Percentiles rank a stretch among this genome's conserved stretches.
phyloP scores from a whole-genome alignment of 129 eudicot species.

The Lactuca sativa region DNA sequence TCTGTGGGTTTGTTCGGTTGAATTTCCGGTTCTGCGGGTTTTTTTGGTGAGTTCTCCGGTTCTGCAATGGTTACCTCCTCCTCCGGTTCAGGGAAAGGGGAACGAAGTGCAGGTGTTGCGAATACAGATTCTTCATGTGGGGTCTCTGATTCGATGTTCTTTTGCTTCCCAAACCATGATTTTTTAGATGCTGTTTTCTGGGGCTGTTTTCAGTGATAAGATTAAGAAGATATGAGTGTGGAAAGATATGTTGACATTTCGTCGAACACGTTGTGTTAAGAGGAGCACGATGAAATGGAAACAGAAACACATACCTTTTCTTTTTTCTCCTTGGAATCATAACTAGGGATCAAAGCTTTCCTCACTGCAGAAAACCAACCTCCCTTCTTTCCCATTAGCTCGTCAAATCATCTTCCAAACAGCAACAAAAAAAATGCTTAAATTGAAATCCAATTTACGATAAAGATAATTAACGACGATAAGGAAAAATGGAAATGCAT shows the following conservation, averaged over 20 bases:
- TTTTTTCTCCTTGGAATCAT: slow-evolving; percentile 47
- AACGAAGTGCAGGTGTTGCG: slow-evolving; percentile 34
- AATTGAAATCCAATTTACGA: not conserved
- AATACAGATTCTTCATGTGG: slow-evolving; percentile 29
- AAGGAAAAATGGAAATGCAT: not conserved
- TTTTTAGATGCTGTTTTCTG: slow-evolving; percentile 35
- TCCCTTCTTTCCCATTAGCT: slow-evolving; percentile 61
- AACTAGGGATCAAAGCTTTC: slow-evolving; percentile 35
- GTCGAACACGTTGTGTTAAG: slow-evolving; percentile 11
- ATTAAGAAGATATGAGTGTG: not conserved
- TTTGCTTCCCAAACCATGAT: slow-evolving; percentile 43
- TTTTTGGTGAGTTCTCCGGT: slow-evolving; percentile 3
- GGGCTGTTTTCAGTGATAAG: slow-evolving; percentile 31
- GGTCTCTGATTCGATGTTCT: slow-evolving; percentile 33
- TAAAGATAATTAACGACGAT: too few species aligned
- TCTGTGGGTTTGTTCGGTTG: slow-evolving; percentile 13
- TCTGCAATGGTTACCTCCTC: slow-evolving; percentile 35
- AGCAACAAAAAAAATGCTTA: slow-evolving; percentile 9
- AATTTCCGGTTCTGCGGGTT: not conserved
- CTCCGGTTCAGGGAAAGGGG: slow-evolving; percentile 22
- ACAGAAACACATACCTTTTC: slow-evolving; percentile 27
- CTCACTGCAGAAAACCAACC: slow-evolving; percentile 51
- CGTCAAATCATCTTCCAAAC: slow-evolving; percentile 32
- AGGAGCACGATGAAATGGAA: not conserved
- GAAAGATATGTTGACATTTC: slow-evolving; percentile 11